Evolutionary conservation across 495 filamentous ascomycete genomes (phyloP).

Genomic region (Penicillium subrubescens): DNA sequence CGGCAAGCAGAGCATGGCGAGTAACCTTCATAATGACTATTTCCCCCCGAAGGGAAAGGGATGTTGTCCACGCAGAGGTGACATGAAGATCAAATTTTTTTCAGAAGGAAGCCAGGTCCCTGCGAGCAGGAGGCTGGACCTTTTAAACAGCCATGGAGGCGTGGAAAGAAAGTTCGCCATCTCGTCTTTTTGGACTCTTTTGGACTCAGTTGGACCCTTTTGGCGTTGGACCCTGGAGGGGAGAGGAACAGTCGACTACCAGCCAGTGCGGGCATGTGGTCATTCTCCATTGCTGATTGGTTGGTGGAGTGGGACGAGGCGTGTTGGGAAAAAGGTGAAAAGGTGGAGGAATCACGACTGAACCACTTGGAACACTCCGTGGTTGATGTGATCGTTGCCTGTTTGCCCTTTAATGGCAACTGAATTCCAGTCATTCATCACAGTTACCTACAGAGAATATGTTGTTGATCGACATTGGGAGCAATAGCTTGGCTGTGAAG

Average conservation of each 20-base stretch:
- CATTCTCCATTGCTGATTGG: constrained; percentile 1
- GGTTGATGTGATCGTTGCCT: neutral
- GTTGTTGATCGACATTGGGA: neutral
- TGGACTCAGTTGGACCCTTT: neutral
- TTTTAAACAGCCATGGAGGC: neutral
- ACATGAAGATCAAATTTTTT: constrained; percentile 6
- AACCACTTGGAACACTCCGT: neutral
- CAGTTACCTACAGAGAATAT: neutral
- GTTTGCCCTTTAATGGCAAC: neutral
- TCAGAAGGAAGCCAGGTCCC: neutral
- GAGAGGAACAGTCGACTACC: neutral
- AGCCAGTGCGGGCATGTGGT: constrained; percentile 10
- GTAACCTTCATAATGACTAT: constrained; percentile 12
- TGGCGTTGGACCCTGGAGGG: neutral
- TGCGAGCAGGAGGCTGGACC: neutral
- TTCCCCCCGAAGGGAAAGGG: neutral
- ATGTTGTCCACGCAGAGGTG: neutral
- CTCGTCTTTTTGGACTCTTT: neutral
- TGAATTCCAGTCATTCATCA: too few relatives aligned
- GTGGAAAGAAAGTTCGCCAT: neutral
- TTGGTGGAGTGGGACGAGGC: neutral
- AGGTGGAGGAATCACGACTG: neutral
- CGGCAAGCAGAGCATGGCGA: neutral
- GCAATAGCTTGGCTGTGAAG: neutral
- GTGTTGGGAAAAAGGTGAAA: neutral